phyloP scores from a whole-genome alignment of 2,329 filamentous ascomycete genomes.

The Chalara sp. region DNA sequence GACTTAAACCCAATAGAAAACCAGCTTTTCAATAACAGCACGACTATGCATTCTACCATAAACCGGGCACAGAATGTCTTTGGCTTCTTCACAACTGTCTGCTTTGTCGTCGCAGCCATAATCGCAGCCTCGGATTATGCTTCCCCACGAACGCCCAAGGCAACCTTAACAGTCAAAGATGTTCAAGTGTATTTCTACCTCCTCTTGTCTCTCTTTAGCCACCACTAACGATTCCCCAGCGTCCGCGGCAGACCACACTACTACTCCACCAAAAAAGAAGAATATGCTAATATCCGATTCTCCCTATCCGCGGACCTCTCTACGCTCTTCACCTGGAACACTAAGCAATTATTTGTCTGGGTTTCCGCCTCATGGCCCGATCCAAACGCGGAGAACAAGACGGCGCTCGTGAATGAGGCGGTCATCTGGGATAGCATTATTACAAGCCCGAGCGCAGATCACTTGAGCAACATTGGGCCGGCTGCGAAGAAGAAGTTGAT shows the following conservation, averaged over 20 bases:
- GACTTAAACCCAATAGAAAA: no score
- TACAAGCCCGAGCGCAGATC: conserved; percentile 60
- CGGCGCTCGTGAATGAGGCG: conserved; percentile 51
- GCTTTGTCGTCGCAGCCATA: conserved; percentile 70
- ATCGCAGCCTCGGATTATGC: conserved; percentile 77
- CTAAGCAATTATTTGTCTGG: conserved; percentile 96
- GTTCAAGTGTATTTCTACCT: conserved; percentile 68
- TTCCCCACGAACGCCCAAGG: conserved; percentile 60
- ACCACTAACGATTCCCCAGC: conserved; percentile 35
- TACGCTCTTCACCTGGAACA: conserved; percentile 98
- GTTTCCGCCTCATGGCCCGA: conserved; percentile 71
- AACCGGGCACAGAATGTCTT: conserved; percentile 88
- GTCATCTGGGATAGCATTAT: conserved; percentile 98
- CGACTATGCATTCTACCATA: conserved; percentile 74
- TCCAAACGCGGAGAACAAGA: conserved; percentile 17
- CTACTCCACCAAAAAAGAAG: conserved; percentile 86
- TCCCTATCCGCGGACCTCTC: conserved; percentile 86
- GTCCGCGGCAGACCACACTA: conserved; percentile 92
- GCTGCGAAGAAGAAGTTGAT: conserved; percentile 55
- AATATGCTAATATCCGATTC: conserved; percentile 93
- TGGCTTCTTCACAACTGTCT: conserved; percentile 95
- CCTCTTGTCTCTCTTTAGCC: not conserved
- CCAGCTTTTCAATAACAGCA: no score
- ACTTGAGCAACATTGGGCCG: conserved; percentile 54
- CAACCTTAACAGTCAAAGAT: conserved; percentile 61